Conservation (phyloP, 2,329 filamentous ascomycete genomes). For the Claviceps purpurea region DNA sequence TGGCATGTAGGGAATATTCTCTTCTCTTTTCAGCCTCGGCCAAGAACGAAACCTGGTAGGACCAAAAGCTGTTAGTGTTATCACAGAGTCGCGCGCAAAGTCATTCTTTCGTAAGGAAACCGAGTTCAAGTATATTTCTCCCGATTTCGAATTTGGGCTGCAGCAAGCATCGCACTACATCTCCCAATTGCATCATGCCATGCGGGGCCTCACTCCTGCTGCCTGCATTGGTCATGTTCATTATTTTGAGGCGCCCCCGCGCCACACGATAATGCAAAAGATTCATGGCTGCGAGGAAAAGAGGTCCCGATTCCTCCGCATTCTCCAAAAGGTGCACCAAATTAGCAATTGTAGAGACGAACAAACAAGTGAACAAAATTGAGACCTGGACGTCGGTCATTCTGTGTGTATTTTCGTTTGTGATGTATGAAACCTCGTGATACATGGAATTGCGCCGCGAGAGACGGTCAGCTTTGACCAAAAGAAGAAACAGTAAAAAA, state of each 20-base stretch:
- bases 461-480: background rate
- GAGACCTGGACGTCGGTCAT: background rate
- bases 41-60: background rate
- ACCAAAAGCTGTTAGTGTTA: background rate
- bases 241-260: background rate
- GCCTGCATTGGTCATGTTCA: background rate
- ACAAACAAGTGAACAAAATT: background rate
- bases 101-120: background rate
- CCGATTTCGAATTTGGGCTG: background rate
- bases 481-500: background rate
- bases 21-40: background rate
- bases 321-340: background rate
- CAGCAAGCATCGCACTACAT: background rate
- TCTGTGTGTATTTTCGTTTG: background rate
- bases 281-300: background rate
- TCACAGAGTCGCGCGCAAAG: background rate
- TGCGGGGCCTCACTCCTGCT: background rate
- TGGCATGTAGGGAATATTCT: background rate
- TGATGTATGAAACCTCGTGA: background rate
- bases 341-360: background rate
- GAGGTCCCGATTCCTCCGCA: background rate
- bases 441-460: background rate
- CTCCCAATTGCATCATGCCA: background rate
- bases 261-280: background rate
- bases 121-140: background rate